These are phyloP conservation scores for Chlorella sp. DNA, from an alignment of 139 green algal species.

Conservation along the genomic window DNA sequence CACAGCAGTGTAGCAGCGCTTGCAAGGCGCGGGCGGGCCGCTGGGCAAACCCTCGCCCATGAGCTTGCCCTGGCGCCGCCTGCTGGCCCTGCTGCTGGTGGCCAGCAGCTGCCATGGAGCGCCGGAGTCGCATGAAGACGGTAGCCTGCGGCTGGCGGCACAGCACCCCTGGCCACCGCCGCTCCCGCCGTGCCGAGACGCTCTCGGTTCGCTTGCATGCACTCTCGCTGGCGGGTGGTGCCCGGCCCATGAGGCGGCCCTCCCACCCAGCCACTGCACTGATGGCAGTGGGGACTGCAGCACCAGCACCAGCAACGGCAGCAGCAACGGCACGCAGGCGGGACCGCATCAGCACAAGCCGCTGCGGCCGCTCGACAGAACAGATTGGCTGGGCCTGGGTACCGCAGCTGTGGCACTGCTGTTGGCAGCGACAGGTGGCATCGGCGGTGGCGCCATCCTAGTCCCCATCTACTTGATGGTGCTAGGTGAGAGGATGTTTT, in stretches of 20 bases:
- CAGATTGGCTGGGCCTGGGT: not conserved
- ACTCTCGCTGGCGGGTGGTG: conserved; percentile 15
- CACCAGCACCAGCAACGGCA: conserved; percentile 9
- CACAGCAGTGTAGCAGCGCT: too few relatives aligned
- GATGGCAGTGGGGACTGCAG: too few relatives aligned
- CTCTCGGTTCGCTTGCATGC: not conserved
- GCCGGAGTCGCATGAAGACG: too few relatives aligned
- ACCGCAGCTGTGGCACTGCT: not conserved
- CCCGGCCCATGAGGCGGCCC: not conserved
- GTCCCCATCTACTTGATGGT: conserved; percentile 34
- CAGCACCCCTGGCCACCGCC: not conserved
- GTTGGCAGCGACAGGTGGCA: conserved; percentile 20
- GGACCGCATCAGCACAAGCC: conserved; percentile 9
- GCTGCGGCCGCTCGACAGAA: not conserved
- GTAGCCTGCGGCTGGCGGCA: too few relatives aligned
- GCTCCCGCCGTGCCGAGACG: not conserved
- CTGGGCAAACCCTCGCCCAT: too few relatives aligned
- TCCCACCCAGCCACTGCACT: not conserved
- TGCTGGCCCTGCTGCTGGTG: not conserved
- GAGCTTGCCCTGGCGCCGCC: too few relatives aligned
- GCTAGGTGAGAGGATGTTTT: conserved; percentile 23
- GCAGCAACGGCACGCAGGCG: too few relatives aligned
- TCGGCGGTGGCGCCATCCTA: conserved; percentile 36
- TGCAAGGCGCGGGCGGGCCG: too few relatives aligned
- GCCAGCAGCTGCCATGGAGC: too few relatives aligned